Percentiles rank a stretch among this genome's conserved stretches.
These are phyloP conservation scores for Boletus mariae DNA, from an alignment of 1,284 basidiomycete species.

Conservation along the genomic window DNA sequence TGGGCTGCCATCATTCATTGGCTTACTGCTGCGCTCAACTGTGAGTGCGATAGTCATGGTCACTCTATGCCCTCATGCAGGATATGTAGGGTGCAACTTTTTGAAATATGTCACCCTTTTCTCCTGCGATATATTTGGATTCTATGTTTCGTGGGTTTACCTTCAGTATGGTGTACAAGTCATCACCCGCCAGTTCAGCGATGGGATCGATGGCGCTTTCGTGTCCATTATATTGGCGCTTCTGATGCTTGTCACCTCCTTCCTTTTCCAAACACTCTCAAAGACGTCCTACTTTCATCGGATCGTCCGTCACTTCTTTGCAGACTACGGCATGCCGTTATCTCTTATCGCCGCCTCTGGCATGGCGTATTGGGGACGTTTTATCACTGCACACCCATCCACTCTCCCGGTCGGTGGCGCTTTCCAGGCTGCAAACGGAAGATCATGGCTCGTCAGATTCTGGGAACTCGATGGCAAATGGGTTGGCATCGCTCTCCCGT, in stretches of 20 bases:
- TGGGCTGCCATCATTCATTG: constrained; percentile 95
- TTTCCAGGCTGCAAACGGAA: constrained; percentile 70
- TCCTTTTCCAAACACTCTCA: constrained; percentile 70
- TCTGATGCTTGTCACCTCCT: constrained; percentile 70
- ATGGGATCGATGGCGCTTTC: constrained; percentile 50
- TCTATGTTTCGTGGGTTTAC: constrained; percentile 87
- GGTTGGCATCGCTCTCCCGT: constrained; percentile 80
- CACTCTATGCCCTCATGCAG: constrained; percentile 1
- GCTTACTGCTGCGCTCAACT: constrained; percentile 82
- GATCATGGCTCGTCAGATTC: constrained; percentile 86
- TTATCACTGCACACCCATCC: constrained; percentile 58
- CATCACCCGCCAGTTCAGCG: constrained; percentile 64
- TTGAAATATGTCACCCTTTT: constrained; percentile 87
- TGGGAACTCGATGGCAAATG: constrained; percentile 90
- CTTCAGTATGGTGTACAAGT: constrained; percentile 89
- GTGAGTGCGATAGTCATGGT: constrained; percentile 38
- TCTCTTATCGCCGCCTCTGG: constrained; percentile 70
- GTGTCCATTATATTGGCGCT: constrained; percentile 77
- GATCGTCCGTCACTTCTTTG: constrained; percentile 69
- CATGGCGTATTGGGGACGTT: constrained; percentile 83
- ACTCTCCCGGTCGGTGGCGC: constrained; percentile 70
- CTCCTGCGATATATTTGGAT: constrained; percentile 92
- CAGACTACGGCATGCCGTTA: constrained; percentile 89
- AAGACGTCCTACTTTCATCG: constrained; percentile 66
- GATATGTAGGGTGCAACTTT: constrained; percentile 68